Evolutionary conservation across 169 alveolate genomes (phyloP).

Genomic region (Ichthyophthirius multifiliis): DNA sequence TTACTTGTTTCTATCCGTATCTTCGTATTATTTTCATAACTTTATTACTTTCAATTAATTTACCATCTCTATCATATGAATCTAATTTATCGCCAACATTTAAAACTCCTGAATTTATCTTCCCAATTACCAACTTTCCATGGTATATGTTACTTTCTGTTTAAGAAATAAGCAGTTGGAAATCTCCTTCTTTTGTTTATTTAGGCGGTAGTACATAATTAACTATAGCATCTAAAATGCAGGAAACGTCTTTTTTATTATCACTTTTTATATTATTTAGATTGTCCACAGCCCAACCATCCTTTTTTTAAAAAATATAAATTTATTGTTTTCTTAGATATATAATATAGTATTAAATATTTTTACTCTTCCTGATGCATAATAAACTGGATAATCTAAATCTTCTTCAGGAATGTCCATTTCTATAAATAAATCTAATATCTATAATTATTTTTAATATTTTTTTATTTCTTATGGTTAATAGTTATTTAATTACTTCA

Average conservation of each 20-base stretch:
- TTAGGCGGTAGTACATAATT: constrained; percentile 58
- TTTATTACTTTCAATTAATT: constrained; percentile 48
- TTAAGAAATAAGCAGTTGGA: constrained; percentile 62
- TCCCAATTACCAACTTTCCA: constrained; percentile 70
- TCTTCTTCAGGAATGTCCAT: constrained; percentile 90
- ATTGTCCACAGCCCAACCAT: constrained; percentile 57
- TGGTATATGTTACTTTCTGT: constrained; percentile 63
- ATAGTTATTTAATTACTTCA: constrained; percentile 48
- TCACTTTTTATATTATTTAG: neutral
- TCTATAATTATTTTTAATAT: no score
- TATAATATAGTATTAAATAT: neutral
- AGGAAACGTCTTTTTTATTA: constrained; percentile 40
- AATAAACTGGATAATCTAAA: constrained; percentile 91
- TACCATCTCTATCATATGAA: constrained; percentile 49
- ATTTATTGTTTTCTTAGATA: neutral
- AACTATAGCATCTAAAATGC: constrained; percentile 57
- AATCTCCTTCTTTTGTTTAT: constrained; percentile 39
- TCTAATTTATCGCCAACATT: constrained; percentile 52
- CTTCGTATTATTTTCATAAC: constrained; percentile 59
- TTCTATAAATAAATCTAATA: constrained; percentile 89
- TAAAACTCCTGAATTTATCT: constrained; percentile 53
- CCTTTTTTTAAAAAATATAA: constrained; percentile 58
- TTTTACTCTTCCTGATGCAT: constrained; percentile 90
- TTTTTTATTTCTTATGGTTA: no score
- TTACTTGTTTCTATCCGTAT: constrained; percentile 56